Evolutionary conservation across 768 basidiomycete genomes (phyloP).

Genomic region (Krasilnikovozyma curviuscula): DNA sequence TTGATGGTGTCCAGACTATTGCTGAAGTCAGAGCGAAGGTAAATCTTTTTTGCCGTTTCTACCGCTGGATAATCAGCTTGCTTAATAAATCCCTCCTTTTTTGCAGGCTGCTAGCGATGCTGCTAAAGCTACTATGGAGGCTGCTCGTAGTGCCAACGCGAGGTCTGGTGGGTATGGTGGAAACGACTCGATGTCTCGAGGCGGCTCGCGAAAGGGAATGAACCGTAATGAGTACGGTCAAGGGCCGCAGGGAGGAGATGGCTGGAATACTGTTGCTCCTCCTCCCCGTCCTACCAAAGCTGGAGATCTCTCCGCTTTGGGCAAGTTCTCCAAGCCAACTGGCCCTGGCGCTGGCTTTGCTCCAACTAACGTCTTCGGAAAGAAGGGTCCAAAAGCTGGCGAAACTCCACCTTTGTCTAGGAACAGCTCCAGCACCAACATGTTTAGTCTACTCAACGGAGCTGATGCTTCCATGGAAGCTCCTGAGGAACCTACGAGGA

Average conservation of each 20-base stretch:
- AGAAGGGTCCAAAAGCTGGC: slow-evolving; percentile 39
- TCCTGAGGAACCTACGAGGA: slow-evolving; percentile 35
- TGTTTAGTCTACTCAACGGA: slow-evolving; percentile 61
- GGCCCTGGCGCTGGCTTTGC: slow-evolving; percentile 60
- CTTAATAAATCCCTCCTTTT: background rate
- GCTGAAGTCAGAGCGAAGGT: slow-evolving; percentile 75
- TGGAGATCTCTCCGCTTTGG: slow-evolving; percentile 70
- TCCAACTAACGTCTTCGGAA: slow-evolving; percentile 51
- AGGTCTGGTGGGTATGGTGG: too few species aligned
- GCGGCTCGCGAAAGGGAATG: slow-evolving; percentile 71
- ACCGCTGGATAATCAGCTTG: background rate
- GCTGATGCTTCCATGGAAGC: slow-evolving; percentile 10
- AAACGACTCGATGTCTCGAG: slow-evolving; percentile 62
- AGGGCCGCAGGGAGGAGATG: slow-evolving; percentile 49
- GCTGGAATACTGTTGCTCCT: slow-evolving; percentile 51
- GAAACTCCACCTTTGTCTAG: slow-evolving; percentile 50
- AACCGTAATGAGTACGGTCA: slow-evolving; percentile 35
- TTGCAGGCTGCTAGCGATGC: slow-evolving; percentile 12
- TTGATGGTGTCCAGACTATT: slow-evolving; percentile 66
- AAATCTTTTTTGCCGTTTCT: slow-evolving; percentile 23
- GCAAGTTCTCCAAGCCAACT: slow-evolving; percentile 54
- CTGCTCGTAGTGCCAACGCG: slow-evolving; percentile 26
- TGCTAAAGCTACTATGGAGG: slow-evolving; percentile 27
- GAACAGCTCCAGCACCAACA: slow-evolving; percentile 59
- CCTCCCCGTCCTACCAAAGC: slow-evolving; percentile 48